A percentile compares a stretch with the other conserved stretches of the same genome.
phyloP scores from a whole-genome alignment of 805 yeast genomes.

The Maudiozyma bulderi region DNA sequence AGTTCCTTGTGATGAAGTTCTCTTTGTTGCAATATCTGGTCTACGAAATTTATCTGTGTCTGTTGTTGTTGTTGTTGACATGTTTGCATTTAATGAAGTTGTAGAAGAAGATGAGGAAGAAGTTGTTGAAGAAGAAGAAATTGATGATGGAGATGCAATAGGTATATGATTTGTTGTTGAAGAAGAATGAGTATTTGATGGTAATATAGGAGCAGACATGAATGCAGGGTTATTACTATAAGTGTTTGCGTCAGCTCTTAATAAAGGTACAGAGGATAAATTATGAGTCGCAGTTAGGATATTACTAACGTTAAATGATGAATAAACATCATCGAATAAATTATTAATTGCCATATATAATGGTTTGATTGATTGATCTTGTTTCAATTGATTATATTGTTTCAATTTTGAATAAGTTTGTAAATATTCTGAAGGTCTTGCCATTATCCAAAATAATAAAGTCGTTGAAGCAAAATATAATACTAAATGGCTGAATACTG shows the following conservation, averaged over 20 bases:
- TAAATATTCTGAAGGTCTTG: constrained; percentile 39
- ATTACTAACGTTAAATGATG: constrained; percentile 16
- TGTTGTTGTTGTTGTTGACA: not conserved
- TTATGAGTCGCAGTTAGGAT: constrained; percentile 10
- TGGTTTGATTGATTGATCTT: constrained; percentile 1
- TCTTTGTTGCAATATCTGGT: not conserved
- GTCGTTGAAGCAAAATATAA: constrained; percentile 39
- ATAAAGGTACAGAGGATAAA: not conserved
- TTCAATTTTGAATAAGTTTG: constrained; percentile 10
- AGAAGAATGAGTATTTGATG: not conserved
- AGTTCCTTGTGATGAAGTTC: not conserved
- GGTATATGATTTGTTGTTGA: not conserved
- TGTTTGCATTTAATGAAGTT: not conserved
- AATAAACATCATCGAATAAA: constrained; percentile 20
- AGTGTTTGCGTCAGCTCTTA: not conserved
- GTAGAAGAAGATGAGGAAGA: not conserved
- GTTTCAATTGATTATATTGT: not conserved
- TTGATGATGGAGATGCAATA: not conserved
- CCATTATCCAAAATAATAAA: constrained; percentile 40
- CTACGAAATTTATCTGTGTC: not conserved
- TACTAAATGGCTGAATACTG: constrained; percentile 38
- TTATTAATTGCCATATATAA: constrained; percentile 1
- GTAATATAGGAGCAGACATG: not conserved
- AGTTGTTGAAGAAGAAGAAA: not conserved
- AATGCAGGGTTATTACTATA: not conserved